Percentiles rank a stretch among this genome's conserved stretches.
Evolutionary conservation across 306 rosid species (phyloP).

Genomic region (Corylus avellana): DNA sequence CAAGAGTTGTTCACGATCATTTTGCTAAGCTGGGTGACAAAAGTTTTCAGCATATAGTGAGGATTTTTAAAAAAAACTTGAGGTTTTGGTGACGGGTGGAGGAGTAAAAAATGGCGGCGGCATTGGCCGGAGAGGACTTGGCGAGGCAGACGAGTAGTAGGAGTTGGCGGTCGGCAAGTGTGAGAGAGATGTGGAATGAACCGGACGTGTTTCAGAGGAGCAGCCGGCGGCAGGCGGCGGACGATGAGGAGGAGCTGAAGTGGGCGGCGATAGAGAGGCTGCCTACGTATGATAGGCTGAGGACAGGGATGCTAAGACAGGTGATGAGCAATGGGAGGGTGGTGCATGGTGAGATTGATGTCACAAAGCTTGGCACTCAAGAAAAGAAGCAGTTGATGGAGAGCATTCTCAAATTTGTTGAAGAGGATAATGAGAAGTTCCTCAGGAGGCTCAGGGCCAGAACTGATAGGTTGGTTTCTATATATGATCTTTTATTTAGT

Average conservation of each 20-base stretch:
- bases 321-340: slow-evolving; percentile 55
- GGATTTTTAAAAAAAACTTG: background rate
- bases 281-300: slow-evolving; percentile 75
- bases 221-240: slow-evolving; percentile 39
- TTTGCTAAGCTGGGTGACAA: background rate
- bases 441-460: slow-evolving; percentile 54
- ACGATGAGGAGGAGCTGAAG: slow-evolving; percentile 68
- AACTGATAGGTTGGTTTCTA: slow-evolving; percentile 48
- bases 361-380: slow-evolving; percentile 53
- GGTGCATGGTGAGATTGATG: slow-evolving; percentile 56
- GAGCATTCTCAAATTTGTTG: slow-evolving; percentile 58
- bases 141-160: slow-evolving; percentile 48
- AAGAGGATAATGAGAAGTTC: slow-evolving; percentile 69
- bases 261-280: slow-evolving; percentile 87
- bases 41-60: background rate
- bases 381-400: slow-evolving; percentile 66
- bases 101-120: slow-evolving; percentile 42
- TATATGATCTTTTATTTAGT: background rate
- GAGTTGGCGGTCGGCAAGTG: slow-evolving; percentile 56
- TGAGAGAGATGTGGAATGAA: slow-evolving; percentile 56
- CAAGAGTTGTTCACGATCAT: background rate
- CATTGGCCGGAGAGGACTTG: slow-evolving; percentile 46
- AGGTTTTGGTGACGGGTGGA: background rate
- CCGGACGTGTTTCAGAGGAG: slow-evolving; percentile 66
- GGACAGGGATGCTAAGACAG: slow-evolving; percentile 61